These are phyloP conservation scores for Silene uniflora DNA, from an alignment of 148 eudicot species.

Conservation along the genomic window DNA sequence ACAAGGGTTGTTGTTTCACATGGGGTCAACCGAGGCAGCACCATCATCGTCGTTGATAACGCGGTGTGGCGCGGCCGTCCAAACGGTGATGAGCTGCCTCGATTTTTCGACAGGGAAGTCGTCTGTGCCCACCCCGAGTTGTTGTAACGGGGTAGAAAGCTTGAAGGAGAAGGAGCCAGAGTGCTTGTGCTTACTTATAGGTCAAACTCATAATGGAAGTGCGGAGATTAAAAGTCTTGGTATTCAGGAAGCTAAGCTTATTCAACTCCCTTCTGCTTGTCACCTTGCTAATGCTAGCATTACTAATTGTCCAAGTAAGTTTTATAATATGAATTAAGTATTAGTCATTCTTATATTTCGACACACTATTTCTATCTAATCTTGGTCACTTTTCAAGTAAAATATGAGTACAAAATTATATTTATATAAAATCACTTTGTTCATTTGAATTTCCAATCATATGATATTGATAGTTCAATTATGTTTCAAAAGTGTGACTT, in stretches of 20 bases:
- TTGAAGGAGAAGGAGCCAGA: constrained; percentile 50
- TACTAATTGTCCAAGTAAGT: constrained; percentile 62
- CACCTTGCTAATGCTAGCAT: constrained; percentile 44
- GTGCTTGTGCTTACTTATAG: constrained; percentile 58
- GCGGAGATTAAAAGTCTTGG: constrained; percentile 43
- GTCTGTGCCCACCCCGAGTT: constrained; percentile 38
- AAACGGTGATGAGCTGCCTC: constrained; percentile 44
- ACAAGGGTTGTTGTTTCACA: neutral
- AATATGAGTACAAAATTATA: no score
- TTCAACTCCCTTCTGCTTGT: constrained; percentile 67
- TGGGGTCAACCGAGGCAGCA: neutral
- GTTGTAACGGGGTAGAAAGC: constrained; percentile 43
- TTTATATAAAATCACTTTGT: no score
- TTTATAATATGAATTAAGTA: no score
- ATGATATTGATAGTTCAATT: no score
- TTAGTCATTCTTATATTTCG: no score
- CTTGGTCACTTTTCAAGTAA: no score
- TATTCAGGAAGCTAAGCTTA: constrained; percentile 48
- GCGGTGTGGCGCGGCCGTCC: constrained; percentile 38
- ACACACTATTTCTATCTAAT: no score
- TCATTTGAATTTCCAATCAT: no score
- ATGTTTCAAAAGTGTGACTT: no score
- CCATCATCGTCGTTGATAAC: constrained; percentile 6
- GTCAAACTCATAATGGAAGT: constrained; percentile 54
- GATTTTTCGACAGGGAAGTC: constrained; percentile 46